Base-by-base conservation (phyloP, 1,284 basidiomycete species). In the Irpex rosettiformis region DNA sequence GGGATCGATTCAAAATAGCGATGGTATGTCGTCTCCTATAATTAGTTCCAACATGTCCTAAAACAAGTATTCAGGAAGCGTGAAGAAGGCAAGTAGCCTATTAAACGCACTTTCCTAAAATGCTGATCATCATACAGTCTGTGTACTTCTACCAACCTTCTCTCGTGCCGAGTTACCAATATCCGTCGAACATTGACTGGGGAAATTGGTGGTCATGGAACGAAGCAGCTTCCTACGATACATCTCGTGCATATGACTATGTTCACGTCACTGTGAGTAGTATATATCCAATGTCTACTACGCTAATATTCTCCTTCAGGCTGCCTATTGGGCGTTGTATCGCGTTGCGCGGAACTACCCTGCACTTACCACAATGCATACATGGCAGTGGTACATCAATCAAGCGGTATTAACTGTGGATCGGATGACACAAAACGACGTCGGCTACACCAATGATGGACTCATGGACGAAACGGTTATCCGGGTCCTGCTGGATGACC, bases 201-300 rank as follows among this genome's bases (percentile, higher is more conserved):
- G 75, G 76, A 3, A 77, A 80, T 59, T 83, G 81, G 82, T 84
- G 80, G 79, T 82, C 80, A 0, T 85, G 82, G 82, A 76, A 81
- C 61, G 71, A 78, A 65, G 79, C 77, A 0, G 75, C 70, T 0
- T 77, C 81, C 0, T 83, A 72, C 61, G 77, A 78, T 1, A 77
- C 73, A 1, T 78, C 80, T 55, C 78, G 83, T n/a, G 82, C 78
- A 1, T 85, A 84, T 60, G 82, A 85, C 67, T 85, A 84, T 64
- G 78, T 83, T 22, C 83, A 85, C 61, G 82, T 85, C 60, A 71
- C 74, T 33, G 63, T 65, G 48, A 58, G 62, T 54, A 51, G 10
- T 11, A 29, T 21, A n/a, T 1, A n/a, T 25, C 27, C 28, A 11
- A 3, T 27, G 8, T 29, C 18, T 29, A 13, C 33, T 27, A 11